These are phyloP conservation scores for Trichoderma sp. DNA, from an alignment of 2,329 filamentous ascomycete genomes.

Conservation along the genomic window DNA sequence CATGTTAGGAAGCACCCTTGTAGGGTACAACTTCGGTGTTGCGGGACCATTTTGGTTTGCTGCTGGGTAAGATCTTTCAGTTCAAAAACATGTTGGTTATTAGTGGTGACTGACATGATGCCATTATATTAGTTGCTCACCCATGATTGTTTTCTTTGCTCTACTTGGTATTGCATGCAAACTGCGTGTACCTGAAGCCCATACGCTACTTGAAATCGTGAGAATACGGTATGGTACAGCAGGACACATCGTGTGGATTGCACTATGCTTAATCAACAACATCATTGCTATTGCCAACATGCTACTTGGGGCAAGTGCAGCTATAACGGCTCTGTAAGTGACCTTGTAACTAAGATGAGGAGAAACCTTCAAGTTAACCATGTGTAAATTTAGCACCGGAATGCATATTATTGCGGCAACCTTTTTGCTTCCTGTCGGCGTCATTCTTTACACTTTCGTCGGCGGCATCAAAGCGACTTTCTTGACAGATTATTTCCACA, in stretches of 20 bases:
- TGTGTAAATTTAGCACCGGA: conserved; percentile 36
- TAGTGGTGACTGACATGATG: not conserved
- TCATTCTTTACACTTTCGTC: conserved; percentile 39
- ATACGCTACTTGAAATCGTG: conserved; percentile 53
- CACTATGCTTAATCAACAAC: conserved; percentile 52
- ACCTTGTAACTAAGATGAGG: fast-evolving
- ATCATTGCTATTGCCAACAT: conserved; percentile 53
- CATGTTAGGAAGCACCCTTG: conserved; percentile 47
- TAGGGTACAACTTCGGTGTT: conserved; percentile 54
- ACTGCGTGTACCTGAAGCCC: conserved; percentile 50
- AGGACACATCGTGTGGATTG: conserved; percentile 51
- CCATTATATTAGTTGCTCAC: conserved; percentile 37
- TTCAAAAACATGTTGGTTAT: not conserved
- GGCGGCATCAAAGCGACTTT: conserved; percentile 42
- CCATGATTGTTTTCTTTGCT: conserved; percentile 56
- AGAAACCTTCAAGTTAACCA: conserved; percentile 3
- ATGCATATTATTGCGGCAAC: conserved; percentile 50
- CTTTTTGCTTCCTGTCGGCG: conserved; percentile 42
- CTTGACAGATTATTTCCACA: conserved; percentile 54
- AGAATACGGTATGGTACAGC: conserved; percentile 47
- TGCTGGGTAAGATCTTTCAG: conserved; percentile 37
- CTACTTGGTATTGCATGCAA: conserved; percentile 51
- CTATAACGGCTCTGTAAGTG: conserved; percentile 35
- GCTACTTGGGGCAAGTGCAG: conserved; percentile 41
- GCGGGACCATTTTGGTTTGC: conserved; percentile 58